A percentile compares a stretch with the other conserved stretches of the same genome.
Evolutionary conservation across 2,329 filamentous ascomycete species (phyloP).

Genomic region (Cryphonectria carpinicola): DNA sequence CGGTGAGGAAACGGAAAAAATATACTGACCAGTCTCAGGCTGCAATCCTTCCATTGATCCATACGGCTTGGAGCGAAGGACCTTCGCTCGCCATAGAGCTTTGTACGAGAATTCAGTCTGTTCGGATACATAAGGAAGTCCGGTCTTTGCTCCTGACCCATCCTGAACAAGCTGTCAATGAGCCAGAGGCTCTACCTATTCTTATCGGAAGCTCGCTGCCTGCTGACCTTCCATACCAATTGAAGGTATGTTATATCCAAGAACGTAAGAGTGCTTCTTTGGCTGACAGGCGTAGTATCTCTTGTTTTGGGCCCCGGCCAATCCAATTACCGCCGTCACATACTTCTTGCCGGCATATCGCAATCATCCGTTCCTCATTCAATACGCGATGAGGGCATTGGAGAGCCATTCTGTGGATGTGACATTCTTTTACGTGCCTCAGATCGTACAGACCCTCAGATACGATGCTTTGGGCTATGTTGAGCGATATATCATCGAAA

Average conservation of each 20-base stretch:
- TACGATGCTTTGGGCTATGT: conserved; percentile 95
- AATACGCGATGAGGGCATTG: conserved; percentile 94
- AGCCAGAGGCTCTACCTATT: conserved; percentile 82
- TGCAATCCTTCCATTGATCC: conserved; percentile 66
- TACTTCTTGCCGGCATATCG: conserved; percentile 91
- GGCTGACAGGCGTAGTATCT: conserved; percentile 65
- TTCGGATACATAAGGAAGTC: conserved; percentile 73
- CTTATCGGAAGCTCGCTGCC: conserved; percentile 79
- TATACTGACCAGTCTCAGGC: conserved; percentile 44
- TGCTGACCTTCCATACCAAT: conserved; percentile 77
- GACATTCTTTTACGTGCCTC: conserved; percentile 98
- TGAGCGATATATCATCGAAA: conserved; percentile 94
- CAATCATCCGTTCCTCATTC: conserved; percentile 89
- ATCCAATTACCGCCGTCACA: conserved; percentile 89
- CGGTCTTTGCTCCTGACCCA: conserved; percentile 80
- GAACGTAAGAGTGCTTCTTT: conserved; percentile 24
- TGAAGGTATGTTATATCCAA: conserved; percentile 64
- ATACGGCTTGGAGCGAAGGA: conserved; percentile 84
- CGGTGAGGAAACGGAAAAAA: background rate
- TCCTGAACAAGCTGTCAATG: conserved; percentile 78
- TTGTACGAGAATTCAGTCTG: conserved; percentile 75
- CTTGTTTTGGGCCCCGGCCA: conserved; percentile 89
- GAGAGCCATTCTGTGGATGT: conserved; percentile 96
- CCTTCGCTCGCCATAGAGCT: conserved; percentile 89
- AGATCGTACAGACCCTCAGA: conserved; percentile 93